Evolutionary conservation across 2,329 filamentous ascomycete species (phyloP).

Genomic region (Trichophyton mentagrophytes): DNA sequence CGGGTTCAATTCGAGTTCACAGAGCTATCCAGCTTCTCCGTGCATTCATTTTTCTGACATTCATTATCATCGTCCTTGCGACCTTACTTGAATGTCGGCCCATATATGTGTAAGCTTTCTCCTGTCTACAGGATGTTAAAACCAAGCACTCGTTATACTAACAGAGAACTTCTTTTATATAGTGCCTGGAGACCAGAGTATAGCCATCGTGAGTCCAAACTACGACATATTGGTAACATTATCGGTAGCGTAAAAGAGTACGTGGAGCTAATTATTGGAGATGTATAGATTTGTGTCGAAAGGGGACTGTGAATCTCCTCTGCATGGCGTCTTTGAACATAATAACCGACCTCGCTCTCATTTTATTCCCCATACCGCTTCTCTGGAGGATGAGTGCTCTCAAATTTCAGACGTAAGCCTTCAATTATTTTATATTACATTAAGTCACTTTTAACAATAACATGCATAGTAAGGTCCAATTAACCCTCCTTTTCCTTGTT

Average conservation of each 20-base stretch:
- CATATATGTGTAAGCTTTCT: conserved; percentile 7
- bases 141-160: neutral
- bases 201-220: neutral
- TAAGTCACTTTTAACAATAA: neutral
- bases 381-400: conserved; percentile 13
- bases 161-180: neutral
- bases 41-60: conserved; percentile 9
- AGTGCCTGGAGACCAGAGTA: conserved; percentile 7
- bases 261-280: neutral
- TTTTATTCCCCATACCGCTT: conserved; percentile 14
- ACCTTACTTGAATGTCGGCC: conserved; percentile 13
- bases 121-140: too few relatives aligned
- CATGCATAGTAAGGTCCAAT: conserved; percentile 11
- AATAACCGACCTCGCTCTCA: conserved; percentile 13
- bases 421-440: too few relatives aligned
- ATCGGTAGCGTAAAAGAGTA: neutral
- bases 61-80: conserved; percentile 8
- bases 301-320: conserved; percentile 10
- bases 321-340: conserved; percentile 13
- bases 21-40: conserved; percentile 10
- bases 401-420: conserved; percentile 11
- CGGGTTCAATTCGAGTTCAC: conserved; percentile 13
- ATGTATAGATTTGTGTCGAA: conserved; percentile 11
- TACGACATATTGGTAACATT: neutral
- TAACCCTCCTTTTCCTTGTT: conserved; percentile 13